These are phyloP conservation scores for Sphaerostilbella broomeana DNA, from an alignment of 2,329 filamentous ascomycete genomes.

Conservation along the genomic window DNA sequence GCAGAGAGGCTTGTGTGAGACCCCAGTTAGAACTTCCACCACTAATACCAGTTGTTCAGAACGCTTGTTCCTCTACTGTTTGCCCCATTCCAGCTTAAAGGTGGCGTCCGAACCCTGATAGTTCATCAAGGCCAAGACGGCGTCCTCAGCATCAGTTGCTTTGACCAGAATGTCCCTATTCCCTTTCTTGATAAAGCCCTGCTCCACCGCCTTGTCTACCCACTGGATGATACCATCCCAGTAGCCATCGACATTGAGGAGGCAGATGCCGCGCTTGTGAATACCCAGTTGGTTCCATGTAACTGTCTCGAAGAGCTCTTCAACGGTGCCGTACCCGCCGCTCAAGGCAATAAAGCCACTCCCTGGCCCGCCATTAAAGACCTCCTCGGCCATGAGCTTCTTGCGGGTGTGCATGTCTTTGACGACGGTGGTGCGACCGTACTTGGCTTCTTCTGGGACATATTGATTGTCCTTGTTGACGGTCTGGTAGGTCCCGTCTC, in stretches of 20 bases:
- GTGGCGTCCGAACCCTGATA: conserved; percentile 72
- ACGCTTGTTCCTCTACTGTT: conserved; percentile 46
- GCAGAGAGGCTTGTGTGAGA: too few relatives aligned
- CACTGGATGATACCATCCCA: conserved; percentile 82
- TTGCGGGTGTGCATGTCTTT: conserved; percentile 96
- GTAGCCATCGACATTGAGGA: conserved; percentile 85
- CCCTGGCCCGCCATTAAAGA: conserved; percentile 72
- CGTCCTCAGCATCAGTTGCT: conserved; percentile 64
- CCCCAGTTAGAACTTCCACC: too few relatives aligned
- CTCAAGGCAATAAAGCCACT: conserved; percentile 83
- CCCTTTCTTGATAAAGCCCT: conserved; percentile 66
- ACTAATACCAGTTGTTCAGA: too few relatives aligned
- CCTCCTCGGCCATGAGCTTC: conserved; percentile 84
- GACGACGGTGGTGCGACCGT: conserved; percentile 81
- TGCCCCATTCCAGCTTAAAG: conserved; percentile 77
- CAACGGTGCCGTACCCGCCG: conserved; percentile 90
- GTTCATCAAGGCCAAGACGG: conserved; percentile 60
- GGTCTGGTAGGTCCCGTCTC: conserved; percentile 49
- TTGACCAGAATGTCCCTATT: conserved; percentile 75
- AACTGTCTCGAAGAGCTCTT: conserved; percentile 86
- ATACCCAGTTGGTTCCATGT: conserved; percentile 98
- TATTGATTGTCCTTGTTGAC: conserved; percentile 43
- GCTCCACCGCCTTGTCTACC: conserved; percentile 67
- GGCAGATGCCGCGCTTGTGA: conserved; percentile 69
- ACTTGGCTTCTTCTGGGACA: conserved; percentile 58